Evolutionary conservation across 306 rosid species (phyloP).

Genomic region (Cotoneaster glaucophyllus): DNA sequence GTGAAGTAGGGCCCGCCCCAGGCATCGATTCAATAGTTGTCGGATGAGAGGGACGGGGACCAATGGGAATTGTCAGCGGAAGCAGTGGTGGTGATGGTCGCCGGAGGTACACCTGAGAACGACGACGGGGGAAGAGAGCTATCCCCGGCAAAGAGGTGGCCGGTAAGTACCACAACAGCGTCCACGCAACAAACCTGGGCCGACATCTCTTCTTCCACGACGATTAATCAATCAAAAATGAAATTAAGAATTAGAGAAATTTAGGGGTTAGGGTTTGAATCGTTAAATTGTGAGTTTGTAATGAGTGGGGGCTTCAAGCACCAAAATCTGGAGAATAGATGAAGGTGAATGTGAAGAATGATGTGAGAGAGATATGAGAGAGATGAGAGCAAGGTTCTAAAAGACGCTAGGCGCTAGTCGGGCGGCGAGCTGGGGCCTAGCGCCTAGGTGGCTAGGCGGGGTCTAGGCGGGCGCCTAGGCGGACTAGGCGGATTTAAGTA

Average conservation of each 20-base stretch:
- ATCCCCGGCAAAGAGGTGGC: conserved; percentile 54
- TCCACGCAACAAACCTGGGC: conserved; percentile 84
- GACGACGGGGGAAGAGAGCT: conserved; percentile 59
- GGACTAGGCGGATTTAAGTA: no score
- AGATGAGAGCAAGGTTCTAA: no score
- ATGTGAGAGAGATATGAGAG: no score
- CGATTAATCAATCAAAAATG: conserved; percentile 11
- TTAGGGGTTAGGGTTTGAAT: conserved; percentile 26
- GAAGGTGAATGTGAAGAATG: no score
- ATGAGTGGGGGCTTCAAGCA: conserved; percentile 66
- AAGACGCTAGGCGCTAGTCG: no score
- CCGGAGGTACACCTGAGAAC: conserved; percentile 38
- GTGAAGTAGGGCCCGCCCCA: conserved; percentile 78
- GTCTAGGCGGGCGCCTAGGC: no score
- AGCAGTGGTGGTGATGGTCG: not conserved
- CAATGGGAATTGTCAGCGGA: conserved; percentile 28
- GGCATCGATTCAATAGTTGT: conserved; percentile 57
- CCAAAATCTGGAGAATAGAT: no score
- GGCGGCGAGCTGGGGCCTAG: no score
- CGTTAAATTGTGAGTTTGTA: conserved; percentile 24
- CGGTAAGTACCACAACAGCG: conserved; percentile 59
- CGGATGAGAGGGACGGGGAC: conserved; percentile 53
- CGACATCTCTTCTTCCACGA: conserved; percentile 65
- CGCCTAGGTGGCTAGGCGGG: no score
- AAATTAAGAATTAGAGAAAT: not conserved